Evolutionary conservation across 2,329 filamentous ascomycete genomes (phyloP).

Genomic region (Nigrograna mackinnonii): DNA sequence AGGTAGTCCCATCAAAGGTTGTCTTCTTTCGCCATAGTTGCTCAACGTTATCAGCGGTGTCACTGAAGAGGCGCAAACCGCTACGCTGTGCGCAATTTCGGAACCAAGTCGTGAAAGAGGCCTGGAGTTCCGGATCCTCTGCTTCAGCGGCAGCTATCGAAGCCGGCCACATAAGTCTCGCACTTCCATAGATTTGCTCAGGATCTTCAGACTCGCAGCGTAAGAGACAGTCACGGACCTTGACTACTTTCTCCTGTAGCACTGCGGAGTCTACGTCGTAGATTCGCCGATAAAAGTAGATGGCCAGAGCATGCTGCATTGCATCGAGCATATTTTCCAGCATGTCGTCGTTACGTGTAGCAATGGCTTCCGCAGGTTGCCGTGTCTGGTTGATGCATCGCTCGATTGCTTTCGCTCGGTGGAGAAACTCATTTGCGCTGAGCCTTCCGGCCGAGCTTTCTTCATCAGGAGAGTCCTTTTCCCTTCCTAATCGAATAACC

Average conservation of each 20-base stretch:
- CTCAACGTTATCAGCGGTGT: slow-evolving; percentile 42
- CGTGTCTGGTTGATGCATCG: slow-evolving; percentile 28
- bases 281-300: slow-evolving; percentile 52
- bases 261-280: slow-evolving; percentile 46
- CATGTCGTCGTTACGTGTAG: slow-evolving; percentile 21
- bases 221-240: slow-evolving; percentile 31
- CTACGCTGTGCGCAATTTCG: background rate
- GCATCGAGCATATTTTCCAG: slow-evolving; percentile 34
- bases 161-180: background rate
- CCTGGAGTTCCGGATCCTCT: background rate
- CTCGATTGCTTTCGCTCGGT: slow-evolving; percentile 38
- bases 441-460: slow-evolving; percentile 7
- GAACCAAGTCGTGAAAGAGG: background rate
- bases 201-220: background rate
- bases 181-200: background rate
- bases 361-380: slow-evolving; percentile 35
- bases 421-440: slow-evolving; percentile 32
- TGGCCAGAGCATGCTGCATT: slow-evolving; percentile 47
- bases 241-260: slow-evolving; percentile 42
- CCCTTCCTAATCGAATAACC: slow-evolving; percentile 45
- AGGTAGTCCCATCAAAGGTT: too few relatives aligned
- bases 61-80: slow-evolving; percentile 19
- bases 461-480: slow-evolving; percentile 39
- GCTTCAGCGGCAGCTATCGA: background rate
- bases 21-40: slow-evolving; percentile 51